phyloP scores from a whole-genome alignment of 352 stramenopile species.

The Pythium sukuiense region DNA sequence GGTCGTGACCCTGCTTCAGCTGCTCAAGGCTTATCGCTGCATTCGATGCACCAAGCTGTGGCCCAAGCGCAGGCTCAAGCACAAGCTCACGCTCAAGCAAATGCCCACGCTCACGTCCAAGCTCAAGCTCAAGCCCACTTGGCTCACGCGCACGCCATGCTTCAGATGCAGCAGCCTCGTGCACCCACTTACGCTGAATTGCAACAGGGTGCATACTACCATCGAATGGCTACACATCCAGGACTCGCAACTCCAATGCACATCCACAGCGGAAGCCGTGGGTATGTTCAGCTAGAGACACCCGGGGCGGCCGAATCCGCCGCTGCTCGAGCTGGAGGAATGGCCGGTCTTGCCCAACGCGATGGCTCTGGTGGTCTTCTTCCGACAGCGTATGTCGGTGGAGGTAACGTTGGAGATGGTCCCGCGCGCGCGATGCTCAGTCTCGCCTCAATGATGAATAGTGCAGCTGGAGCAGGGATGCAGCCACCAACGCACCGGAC shows the following conservation, averaged over 20 bases:
- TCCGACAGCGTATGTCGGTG: conserved; percentile 12
- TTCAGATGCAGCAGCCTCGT: conserved; percentile 55
- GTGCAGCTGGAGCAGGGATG: conserved; percentile 7
- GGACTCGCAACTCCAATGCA: conserved; percentile 12
- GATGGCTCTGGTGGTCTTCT: conserved; percentile 15
- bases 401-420: conserved; percentile 32
- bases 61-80: conserved; percentile 27
- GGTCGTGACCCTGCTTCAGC: conserved; percentile 32
- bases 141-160: conserved; percentile 33
- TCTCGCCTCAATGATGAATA: conserved; percentile 52
- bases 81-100: conserved; percentile 30
- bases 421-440: conserved; percentile 59
- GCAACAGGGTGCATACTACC: conserved; percentile 50
- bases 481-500: conserved; percentile 18
- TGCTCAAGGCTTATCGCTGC: conserved; percentile 41
- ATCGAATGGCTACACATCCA: conserved; percentile 46
- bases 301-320: conserved; percentile 6
- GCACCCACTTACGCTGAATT: conserved; percentile 46
- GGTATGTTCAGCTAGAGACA: conserved; percentile 21
- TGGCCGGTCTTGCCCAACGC: conserved; percentile 10
- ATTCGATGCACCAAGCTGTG: conserved; percentile 57
- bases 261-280: conserved; percentile 16
- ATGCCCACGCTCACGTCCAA: conserved; percentile 41
- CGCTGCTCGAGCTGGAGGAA: background rate
- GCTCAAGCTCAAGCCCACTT: conserved; percentile 47